A percentile compares a stretch with the other conserved stretches of the same genome.
These are phyloP conservation scores for Raphanus sativus DNA, from an alignment of 345 rosid genomes.

Conservation along the genomic window DNA sequence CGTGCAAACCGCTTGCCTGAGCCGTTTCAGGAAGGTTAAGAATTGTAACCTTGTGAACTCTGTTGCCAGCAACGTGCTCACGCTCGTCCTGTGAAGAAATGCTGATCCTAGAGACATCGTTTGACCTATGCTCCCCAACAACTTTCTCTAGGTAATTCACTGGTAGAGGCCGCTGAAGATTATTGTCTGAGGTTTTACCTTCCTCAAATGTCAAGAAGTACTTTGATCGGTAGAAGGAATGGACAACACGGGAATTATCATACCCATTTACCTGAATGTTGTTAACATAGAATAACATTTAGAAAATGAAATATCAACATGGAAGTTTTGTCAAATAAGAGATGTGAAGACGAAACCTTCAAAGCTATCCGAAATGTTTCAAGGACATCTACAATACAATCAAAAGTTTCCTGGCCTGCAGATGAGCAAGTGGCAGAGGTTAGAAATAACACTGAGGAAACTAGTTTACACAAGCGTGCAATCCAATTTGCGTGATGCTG, in stretches of 20 bases:
- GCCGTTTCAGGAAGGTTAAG: conserved; percentile 82
- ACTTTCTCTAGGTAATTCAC: conserved; percentile 40
- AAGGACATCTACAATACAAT: conserved; percentile 63
- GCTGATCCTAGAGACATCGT: conserved; percentile 30
- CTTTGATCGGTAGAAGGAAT: conserved; percentile 78
- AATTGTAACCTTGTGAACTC: conserved; percentile 76
- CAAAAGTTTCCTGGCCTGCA: conserved; percentile 52
- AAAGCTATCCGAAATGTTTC: conserved; percentile 75
- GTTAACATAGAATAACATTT: background rate
- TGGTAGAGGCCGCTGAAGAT: conserved; percentile 33
- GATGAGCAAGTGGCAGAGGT: conserved; percentile 30
- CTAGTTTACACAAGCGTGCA: background rate
- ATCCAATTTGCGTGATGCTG: conserved; percentile 5
- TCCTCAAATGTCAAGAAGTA: conserved; percentile 56
- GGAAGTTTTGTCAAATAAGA: conserved; percentile 1
- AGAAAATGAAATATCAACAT: background rate
- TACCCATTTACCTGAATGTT: conserved; percentile 68
- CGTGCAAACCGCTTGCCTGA: conserved; percentile 36
- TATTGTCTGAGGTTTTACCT: conserved; percentile 15
- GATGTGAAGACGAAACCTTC: conserved; percentile 55
- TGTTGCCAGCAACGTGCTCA: conserved; percentile 30
- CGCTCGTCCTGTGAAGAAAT: conserved; percentile 31
- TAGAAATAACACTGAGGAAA: conserved; percentile 10
- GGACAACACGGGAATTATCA: conserved; percentile 66
- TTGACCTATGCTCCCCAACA: conserved; percentile 39